phyloP scores from a whole-genome alignment of 495 filamentous ascomycete species.

The Talaromyces adpressus region DNA sequence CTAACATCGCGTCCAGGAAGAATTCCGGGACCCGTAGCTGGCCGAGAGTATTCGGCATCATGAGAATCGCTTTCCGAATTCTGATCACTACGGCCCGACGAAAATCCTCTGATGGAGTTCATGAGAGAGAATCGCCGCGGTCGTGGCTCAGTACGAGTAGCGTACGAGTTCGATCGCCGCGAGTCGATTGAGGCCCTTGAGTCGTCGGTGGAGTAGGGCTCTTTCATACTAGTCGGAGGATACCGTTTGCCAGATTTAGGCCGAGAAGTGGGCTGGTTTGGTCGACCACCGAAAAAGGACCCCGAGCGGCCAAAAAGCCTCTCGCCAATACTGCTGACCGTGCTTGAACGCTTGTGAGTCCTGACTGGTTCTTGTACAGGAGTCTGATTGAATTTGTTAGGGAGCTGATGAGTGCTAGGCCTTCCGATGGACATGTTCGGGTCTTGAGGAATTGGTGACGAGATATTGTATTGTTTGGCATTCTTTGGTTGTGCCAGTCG shows the following conservation, averaged over 20 bases:
- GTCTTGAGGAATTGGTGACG: conserved; percentile 57
- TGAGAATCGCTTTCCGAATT: conserved; percentile 33
- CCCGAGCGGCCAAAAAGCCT: conserved; percentile 74
- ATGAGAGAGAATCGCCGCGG: conserved; percentile 73
- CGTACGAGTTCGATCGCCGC: conserved; percentile 67
- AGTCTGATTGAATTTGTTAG: conserved; percentile 36
- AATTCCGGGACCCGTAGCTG: conserved; percentile 23
- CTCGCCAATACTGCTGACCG: conserved; percentile 71
- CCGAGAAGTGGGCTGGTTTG: conserved; percentile 30
- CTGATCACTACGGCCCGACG: conserved; percentile 32
- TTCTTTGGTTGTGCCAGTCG: conserved; percentile 78
- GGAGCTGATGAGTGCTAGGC: conserved; percentile 50
- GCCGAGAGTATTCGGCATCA: conserved; percentile 12
- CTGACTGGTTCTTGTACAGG: conserved; percentile 45
- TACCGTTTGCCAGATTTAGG: conserved; percentile 45
- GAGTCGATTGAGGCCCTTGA: conserved; percentile 76
- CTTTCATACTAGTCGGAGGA: conserved; percentile 75
- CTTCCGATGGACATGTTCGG: conserved; percentile 41
- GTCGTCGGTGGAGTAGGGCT: conserved; percentile 44
- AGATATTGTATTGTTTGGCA: conserved; percentile 69
- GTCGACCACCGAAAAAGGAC: conserved; percentile 60
- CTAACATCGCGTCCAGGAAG: conserved; percentile 23
- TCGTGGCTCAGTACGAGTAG: conserved; percentile 72
- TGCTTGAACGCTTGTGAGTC: conserved; percentile 88
- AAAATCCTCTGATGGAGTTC: conserved; percentile 57